phyloP scores from a whole-genome alignment of 2,329 filamentous ascomycete genomes.

The Penicillium brasilianum region DNA sequence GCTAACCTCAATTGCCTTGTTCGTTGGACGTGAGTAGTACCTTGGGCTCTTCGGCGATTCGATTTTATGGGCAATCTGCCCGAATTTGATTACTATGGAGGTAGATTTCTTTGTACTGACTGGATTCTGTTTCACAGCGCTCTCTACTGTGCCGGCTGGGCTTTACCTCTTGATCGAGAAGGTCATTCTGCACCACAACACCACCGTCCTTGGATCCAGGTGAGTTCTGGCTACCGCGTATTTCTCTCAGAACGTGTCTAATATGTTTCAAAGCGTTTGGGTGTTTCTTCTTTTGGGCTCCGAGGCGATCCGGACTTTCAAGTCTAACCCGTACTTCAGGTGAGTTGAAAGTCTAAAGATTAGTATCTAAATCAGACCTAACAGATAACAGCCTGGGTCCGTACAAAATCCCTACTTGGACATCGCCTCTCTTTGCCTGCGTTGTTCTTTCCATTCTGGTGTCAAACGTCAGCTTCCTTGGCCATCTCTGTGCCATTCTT shows the following conservation, averaged over 20 bases:
- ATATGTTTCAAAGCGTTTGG: conserved; percentile 71
- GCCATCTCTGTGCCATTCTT: conserved; percentile 81
- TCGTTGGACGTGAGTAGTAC: conserved; percentile 78
- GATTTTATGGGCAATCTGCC: background rate
- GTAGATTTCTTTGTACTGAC: conserved; percentile 24
- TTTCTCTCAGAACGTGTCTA: conserved; percentile 16
- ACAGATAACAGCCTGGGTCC: conserved; percentile 56
- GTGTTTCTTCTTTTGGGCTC: conserved; percentile 84
- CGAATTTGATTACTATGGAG: background rate
- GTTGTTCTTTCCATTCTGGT: conserved; percentile 77
- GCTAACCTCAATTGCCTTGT: conserved; percentile 81
- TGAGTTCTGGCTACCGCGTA: conserved; percentile 46
- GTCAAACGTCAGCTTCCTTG: conserved; percentile 80
- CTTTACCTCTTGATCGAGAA: conserved; percentile 81
- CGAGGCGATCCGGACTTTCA: conserved; percentile 85
- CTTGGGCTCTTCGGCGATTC: background rate
- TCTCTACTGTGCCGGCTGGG: conserved; percentile 80
- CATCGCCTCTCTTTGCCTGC: conserved; percentile 77
- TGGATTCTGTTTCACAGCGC: conserved; percentile 54
- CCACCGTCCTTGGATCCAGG: conserved; percentile 81
- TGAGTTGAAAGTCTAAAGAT: conserved; percentile 36
- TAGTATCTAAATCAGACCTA: conserved; percentile 14
- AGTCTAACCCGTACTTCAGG: conserved; percentile 77
- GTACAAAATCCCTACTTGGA: conserved; percentile 87
- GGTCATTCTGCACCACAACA: conserved; percentile 72